Percentiles rank a stretch among this genome's conserved stretches.
Evolutionary conservation across 2,329 filamentous ascomycete genomes (phyloP).

Genomic region (Fusarium acutatum): DNA sequence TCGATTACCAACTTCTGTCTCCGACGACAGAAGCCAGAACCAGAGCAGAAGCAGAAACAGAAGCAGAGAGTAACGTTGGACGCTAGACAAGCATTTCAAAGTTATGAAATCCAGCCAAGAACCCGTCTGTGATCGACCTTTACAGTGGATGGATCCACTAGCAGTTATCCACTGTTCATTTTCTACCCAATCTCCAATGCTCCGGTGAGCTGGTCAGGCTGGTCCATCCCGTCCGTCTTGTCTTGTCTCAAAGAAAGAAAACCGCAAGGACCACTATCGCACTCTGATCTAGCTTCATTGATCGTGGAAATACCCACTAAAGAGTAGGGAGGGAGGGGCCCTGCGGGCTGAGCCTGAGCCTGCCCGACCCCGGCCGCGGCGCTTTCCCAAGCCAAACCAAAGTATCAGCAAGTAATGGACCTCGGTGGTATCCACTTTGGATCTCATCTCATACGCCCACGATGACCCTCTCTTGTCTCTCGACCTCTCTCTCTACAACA

Average conservation of each 20-base stretch:
- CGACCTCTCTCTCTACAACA: not conserved
- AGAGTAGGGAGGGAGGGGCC: slow-evolving; percentile 4
- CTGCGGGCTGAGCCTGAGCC: slow-evolving; percentile 29
- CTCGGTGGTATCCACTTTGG: slow-evolving; percentile 9
- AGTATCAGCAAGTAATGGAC: not conserved
- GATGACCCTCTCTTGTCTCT: not conserved
- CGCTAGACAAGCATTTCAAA: slow-evolving; percentile 1
- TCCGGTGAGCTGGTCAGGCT: slow-evolving; percentile 22
- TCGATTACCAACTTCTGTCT: not conserved
- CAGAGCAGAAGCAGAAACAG: not conserved
- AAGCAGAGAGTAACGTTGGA: not conserved
- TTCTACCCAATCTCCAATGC: not conserved
- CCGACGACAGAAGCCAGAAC: not conserved
- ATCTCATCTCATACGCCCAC: slow-evolving; percentile 28
- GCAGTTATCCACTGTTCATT: not conserved
- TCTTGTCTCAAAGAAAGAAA: slow-evolving; percentile 11
- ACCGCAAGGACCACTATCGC: slow-evolving; percentile 2
- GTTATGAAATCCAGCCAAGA: slow-evolving; percentile 14
- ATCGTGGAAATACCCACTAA: slow-evolving; percentile 14
- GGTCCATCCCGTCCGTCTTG: slow-evolving; percentile 13
- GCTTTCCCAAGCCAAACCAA: slow-evolving; percentile 30
- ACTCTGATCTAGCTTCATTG: slow-evolving; percentile 19
- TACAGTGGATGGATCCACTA: not conserved
- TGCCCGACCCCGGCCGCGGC: slow-evolving; percentile 21
- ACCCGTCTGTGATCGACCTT: slow-evolving; percentile 13